Evolutionary conservation across 805 yeast genomes (phyloP), one percentile per base, ranked within the genome.

Genomic region (Cyberlindnera japonica): DNA sequence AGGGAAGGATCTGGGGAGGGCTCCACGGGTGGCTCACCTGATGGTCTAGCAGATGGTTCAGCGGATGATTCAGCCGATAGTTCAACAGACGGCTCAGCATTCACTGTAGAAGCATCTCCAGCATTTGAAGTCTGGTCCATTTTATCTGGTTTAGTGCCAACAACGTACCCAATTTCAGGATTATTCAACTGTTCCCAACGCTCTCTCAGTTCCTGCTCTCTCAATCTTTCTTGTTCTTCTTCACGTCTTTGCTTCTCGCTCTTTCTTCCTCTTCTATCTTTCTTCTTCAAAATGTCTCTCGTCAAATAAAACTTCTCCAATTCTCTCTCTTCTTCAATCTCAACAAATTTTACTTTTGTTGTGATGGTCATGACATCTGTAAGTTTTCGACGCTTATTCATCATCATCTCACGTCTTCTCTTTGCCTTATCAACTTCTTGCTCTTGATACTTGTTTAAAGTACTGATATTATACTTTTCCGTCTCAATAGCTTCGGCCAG

Each of bases 401-500:
- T 69, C 59, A 85, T 77, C 44, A 84, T 64, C 33, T 83, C 87
- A 41, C 90, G 68, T 55, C 90, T 91, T 39, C 74, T 75, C 58
- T 82, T 81, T 58, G 87, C 88, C 53, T 87, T 81, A 34, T 78
- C 81, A 30, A 83, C 67, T 58, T 93, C 99, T 56, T 86, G 91
- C 53, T 90, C 95, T 52, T 82, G 77, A 57, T 85, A 93, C 53
- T 75, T 70, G 47, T 83, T 79, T 49, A 93, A 67, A 3, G 96
- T 83, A 20, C 77, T 67, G 3, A 79, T 65, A 59, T 93, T 93
- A 32, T 75, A 72, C 56, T 74, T 72, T 62, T 93, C 99, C 0
- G 97, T 93, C 51, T 81, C 83, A 33, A 80, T 67, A 1, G 99
- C 98, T 58, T 88, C 93, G n/a, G 74, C 81, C 33, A 69, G 41